phyloP scores from a whole-genome alignment of 345 rosid genomes.

The Triadica sebifera region DNA sequence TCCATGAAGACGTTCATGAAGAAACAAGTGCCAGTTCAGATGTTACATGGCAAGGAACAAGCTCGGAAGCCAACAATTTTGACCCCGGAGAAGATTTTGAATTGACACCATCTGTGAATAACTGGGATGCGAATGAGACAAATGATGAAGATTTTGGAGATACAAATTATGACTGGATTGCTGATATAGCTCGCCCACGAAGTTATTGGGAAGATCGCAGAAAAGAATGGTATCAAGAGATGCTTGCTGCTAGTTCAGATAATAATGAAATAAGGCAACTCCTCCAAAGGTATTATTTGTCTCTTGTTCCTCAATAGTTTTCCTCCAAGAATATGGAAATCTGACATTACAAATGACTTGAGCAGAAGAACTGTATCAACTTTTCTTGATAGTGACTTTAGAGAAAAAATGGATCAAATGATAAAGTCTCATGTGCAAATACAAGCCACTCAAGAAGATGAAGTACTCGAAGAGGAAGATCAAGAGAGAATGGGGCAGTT shows the following conservation, averaged over 20 bases:
- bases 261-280: conserved; percentile 67
- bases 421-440: conserved; percentile 48
- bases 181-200: conserved; percentile 73
- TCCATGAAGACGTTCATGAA: conserved; percentile 17
- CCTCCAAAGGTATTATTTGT: conserved; percentile 53
- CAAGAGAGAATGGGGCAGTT: conserved; percentile 37
- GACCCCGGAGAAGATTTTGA: conserved; percentile 26
- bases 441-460: conserved; percentile 34
- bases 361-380: conserved; percentile 72
- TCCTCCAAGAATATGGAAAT: neutral
- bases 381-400: conserved; percentile 62
- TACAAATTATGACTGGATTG: conserved; percentile 55
- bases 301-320: neutral
- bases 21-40: conserved; percentile 17
- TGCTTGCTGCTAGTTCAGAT: conserved; percentile 46
- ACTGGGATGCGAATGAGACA: conserved; percentile 43
- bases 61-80: conserved; percentile 9
- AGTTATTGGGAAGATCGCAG: conserved; percentile 86
- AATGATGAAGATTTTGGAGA: conserved; percentile 34
- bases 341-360: conserved; percentile 11
- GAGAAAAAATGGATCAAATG: conserved; percentile 66
- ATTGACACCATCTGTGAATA: conserved; percentile 23
- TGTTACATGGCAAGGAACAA: conserved; percentile 22
- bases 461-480: conserved; percentile 22
- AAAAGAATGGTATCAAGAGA: conserved; percentile 67